Evolutionary conservation across 345 rosid genomes (phyloP), one percentile per base, ranked within the genome.

Genomic region (Carallia pectinifolia): DNA sequence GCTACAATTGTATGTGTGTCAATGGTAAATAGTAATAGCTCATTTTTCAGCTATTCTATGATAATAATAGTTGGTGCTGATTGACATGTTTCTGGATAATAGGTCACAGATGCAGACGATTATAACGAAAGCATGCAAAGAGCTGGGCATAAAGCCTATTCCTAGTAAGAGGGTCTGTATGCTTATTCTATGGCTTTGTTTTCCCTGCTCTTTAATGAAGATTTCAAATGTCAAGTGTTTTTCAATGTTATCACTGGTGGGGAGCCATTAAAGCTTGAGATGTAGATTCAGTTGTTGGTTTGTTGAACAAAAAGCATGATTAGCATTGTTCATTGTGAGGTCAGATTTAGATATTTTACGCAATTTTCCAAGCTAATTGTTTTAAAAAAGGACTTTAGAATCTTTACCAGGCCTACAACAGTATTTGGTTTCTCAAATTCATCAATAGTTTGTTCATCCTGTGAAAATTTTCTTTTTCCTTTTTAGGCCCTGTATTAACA

Each of bases 41-140:
- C n/a, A 44, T 13, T 27, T 27, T 27, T 27, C 60, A 13, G 31
- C 9, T 23, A 13, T 9, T 56, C 29, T 13, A 56, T 56, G 10
- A 56, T 13, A 4, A 27, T 16, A 56, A 13, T 27, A 19, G 5
- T 8, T 56, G 60, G 34, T 27, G 34, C 34, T 58, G 50, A 56
- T 53, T 66, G 61, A 9, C 29, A 39, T 65, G 1, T 29, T 58
- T 27, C 64, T 59, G 76, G 54, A 71, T 71, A 77, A 37, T 58
- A 94, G 97, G 88, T 88, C 96, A 33, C 97, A 94, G 83, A 90
- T 94, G 97, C 98, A 91, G 88, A 94, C 96, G 1, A 91, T 94
- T 81, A 83, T 91, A 68, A 80, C 90, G 50, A 94, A 86, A 78
- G 95, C 96, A 39, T 86, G 96, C 71, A 86, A 78, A 59, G 97